Percentiles rank a stretch among this genome's conserved stretches.
These are phyloP conservation scores for Saussurea involucrata DNA, from an alignment of 129 eudicot species.

Conservation along the genomic window DNA sequence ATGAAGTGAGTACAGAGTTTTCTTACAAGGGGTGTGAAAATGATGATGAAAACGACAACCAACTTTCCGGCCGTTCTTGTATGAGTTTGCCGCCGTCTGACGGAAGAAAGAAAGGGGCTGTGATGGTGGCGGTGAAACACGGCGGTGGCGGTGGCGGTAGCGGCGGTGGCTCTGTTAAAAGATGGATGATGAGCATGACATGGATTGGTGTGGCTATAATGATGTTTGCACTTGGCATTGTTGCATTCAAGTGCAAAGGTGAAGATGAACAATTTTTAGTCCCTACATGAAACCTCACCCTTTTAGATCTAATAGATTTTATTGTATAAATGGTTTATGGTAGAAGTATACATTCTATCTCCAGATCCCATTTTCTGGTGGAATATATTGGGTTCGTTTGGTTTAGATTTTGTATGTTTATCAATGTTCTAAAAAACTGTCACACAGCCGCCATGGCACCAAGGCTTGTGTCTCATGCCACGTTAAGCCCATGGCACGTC, in stretches of 20 bases:
- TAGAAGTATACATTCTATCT: neutral
- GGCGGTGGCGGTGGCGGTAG: neutral
- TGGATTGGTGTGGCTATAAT: constrained; percentile 15
- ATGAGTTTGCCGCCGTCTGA: neutral
- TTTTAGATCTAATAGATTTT: neutral
- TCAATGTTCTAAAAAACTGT: too few species aligned
- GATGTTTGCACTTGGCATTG: constrained; percentile 29
- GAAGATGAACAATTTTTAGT: constrained; percentile 19
- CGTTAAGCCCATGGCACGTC: too few species aligned
- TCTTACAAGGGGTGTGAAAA: constrained; percentile 5
- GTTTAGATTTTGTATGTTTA: neutral
- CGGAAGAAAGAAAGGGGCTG: neutral
- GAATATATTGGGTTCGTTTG: neutral
- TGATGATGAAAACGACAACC: neutral
- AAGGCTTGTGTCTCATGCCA: too few species aligned
- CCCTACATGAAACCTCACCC: constrained; percentile 9
- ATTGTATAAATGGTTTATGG: neutral
- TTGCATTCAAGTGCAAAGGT: constrained; percentile 24
- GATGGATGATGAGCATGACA: constrained; percentile 6
- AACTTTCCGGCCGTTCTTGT: neutral
- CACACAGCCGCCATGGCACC: too few species aligned
- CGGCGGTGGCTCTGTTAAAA: neutral
- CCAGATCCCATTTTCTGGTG: neutral
- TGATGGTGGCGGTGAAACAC: neutral
- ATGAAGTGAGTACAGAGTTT: constrained; percentile 17